A percentile compares a stretch with the other conserved stretches of the same genome.
Conservation (phyloP, 2,329 filamentous ascomycete species). For the Nannizziopsis barbatae region DNA sequence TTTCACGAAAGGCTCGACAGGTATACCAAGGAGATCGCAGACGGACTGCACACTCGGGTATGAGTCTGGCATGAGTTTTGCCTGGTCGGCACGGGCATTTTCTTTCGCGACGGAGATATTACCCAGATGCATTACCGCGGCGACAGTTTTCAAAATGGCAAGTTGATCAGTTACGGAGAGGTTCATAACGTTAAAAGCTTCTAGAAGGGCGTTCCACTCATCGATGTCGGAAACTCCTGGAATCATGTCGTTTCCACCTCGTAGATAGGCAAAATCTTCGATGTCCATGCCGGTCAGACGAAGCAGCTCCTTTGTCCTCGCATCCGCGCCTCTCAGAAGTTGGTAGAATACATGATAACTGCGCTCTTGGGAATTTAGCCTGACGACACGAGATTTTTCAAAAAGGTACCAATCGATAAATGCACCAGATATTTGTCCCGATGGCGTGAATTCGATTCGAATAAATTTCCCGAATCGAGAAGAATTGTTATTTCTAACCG, state of each 20-base stretch:
- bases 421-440: constrained; percentile 83
- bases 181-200: constrained; percentile 90
- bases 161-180: constrained; percentile 76
- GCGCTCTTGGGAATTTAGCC: constrained; percentile 73
- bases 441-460: constrained; percentile 81
- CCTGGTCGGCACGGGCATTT: constrained; percentile 82
- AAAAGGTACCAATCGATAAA: constrained; percentile 98
- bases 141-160: constrained; percentile 74
- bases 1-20: constrained; percentile 72
- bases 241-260: constrained; percentile 83
- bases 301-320: constrained; percentile 61
- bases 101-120: constrained; percentile 87
- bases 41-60: constrained; percentile 65
- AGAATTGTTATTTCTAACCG: constrained; percentile 95
- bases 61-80: constrained; percentile 64
- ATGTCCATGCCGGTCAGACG: constrained; percentile 63
- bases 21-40: constrained; percentile 73
- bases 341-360: constrained; percentile 99
- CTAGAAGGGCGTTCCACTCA: constrained; percentile 81
- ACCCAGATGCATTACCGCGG: constrained; percentile 83
- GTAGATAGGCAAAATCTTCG: constrained; percentile 84
- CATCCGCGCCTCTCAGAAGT: constrained; percentile 71
- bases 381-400: constrained; percentile 95
- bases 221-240: constrained; percentile 77
- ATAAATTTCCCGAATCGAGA: constrained; percentile 99